Evolutionary conservation across 768 basidiomycete genomes (phyloP), one percentile per base, ranked within the genome.

Genomic region (Lactarius deliciosus): DNA sequence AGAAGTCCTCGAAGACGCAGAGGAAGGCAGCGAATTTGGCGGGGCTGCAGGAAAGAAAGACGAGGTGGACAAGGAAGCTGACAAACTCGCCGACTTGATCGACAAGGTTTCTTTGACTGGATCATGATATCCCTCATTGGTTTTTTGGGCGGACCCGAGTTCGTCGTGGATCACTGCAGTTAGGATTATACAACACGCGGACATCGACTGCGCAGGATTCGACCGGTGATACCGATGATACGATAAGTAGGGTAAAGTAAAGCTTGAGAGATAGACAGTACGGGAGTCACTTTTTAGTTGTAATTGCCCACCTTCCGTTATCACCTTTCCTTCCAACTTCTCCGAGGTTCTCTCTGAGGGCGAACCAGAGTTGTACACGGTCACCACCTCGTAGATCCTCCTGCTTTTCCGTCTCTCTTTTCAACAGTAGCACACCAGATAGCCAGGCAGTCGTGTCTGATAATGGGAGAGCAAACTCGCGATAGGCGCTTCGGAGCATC

Each of bases 51-150:
- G 76, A 60, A 76, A 79, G 64, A 74, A 73, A 36, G 72, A 73
- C 58, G 71, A 73, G 25, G 71, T 69, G 40, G 77, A 81, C 41
- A 76, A 74, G 57, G 75, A 73, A 11, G 79, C 84, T 38, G 84
- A 86, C 73, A 83, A 83, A 25, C 85, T 94, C 15, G 86, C 86
- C 15, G 85, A 89, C 68, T 76, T 88, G 65, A 73, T 94, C 73
- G 81, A 78, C 77, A 91, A 92, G 75, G 85, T 90, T 2, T 69
- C 75, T n/a, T 47, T 61, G 22, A 8, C 36, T 9, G n/a, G 13
- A 11, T 57, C 59, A 55, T 66, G 60, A 64, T 60, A 55, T 63
- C 50, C 45, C 22, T 22, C 36, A 41, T n/a, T 8, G 45, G 28
- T 57, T 28, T 16, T 61, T 47, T 22, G 18, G 54, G 18, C n/a